Evolutionary conservation across 164 flowering plant genomes (phyloP), one percentile per base, ranked within the genome.

Genomic region (Aristolochia contorta): DNA sequence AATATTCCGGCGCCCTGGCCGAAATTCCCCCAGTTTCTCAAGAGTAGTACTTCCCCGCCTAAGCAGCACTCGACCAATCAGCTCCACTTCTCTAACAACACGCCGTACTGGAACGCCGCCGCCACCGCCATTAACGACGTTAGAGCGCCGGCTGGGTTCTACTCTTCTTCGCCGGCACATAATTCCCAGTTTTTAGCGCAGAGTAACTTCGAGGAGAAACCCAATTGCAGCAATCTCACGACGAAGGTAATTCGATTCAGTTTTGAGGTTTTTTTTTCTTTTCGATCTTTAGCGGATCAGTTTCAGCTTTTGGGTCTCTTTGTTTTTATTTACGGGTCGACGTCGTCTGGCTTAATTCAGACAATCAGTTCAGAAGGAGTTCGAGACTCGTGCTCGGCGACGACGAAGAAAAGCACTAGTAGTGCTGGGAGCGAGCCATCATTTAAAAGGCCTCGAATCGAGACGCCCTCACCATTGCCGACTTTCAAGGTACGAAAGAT

Each of bases 61-160:
- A 79, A 70, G 60, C 84, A 69, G 23, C 72, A 68, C 21, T 55
- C 75, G 3, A 58, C 64, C 9, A 71, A 61, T 63, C 91, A 79
- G 37, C 61, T 89, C 56, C 85, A 86, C 61, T 87, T 89, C 78
- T 77, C 86, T 16, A 89, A 86, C 70, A 79, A 79, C 64, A 71
- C 87, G 16, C 79, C 77, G 0, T 86, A 74, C 50, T 87, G 94
- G 97, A 84, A 81, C 37, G 82, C 91, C 4, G 62, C 92, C 7
- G 77, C 77, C 0, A 65, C 65, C 21, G 54, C 71, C 64, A 58
- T 64, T 61, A 60, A 30, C 46, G 67, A 69, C 32, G 64, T 47
- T 61, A 67, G 77, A 4, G 67, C 5, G 2, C 30, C 30, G 30
- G 30, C 30, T 27, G 30, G 66, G 66, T 60, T 74, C 21, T 72